Evolutionary conservation across 768 basidiomycete species (phyloP).

Genomic region (Pleurotus giganteus): DNA sequence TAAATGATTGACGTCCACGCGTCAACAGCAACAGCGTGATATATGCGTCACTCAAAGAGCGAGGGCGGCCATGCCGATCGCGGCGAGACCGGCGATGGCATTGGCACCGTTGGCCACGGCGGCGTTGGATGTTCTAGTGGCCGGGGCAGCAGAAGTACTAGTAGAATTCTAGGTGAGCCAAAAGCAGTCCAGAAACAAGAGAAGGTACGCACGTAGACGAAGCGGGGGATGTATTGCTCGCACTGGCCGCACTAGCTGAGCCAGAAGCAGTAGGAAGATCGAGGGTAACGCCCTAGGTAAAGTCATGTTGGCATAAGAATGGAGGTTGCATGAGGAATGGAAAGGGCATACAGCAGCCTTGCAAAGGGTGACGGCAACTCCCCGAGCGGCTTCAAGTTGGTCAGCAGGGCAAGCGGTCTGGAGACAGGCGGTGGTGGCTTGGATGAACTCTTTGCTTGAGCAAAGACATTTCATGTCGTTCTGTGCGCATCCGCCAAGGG

Average conservation of each 20-base stretch:
- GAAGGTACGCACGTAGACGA: background rate
- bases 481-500: slow-evolving; percentile 6
- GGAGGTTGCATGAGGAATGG: background rate
- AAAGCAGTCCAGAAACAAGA: background rate
- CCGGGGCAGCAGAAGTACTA: background rate
- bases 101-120: slow-evolving; percentile 1
- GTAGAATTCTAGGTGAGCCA: too few species aligned
- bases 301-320: background rate
- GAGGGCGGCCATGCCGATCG: slow-evolving; percentile 4
- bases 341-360: background rate
- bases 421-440: slow-evolving; percentile 14
- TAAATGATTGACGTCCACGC: background rate
- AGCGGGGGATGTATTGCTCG: background rate
- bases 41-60: background rate
- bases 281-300: slow-evolving; percentile 9
- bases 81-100: slow-evolving; percentile 7
- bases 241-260: background rate
- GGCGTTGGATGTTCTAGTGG: background rate
- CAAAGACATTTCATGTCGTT: slow-evolving; percentile 18
- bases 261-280: background rate
- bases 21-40: background rate
- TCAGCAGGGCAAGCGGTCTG: slow-evolving; percentile 17
- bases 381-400: slow-evolving; percentile 21
- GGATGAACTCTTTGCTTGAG: slow-evolving; percentile 15
- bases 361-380: slow-evolving; percentile 7